phyloP scores from a whole-genome alignment of 1,284 basidiomycete species.

The Tylopilus sp. region DNA sequence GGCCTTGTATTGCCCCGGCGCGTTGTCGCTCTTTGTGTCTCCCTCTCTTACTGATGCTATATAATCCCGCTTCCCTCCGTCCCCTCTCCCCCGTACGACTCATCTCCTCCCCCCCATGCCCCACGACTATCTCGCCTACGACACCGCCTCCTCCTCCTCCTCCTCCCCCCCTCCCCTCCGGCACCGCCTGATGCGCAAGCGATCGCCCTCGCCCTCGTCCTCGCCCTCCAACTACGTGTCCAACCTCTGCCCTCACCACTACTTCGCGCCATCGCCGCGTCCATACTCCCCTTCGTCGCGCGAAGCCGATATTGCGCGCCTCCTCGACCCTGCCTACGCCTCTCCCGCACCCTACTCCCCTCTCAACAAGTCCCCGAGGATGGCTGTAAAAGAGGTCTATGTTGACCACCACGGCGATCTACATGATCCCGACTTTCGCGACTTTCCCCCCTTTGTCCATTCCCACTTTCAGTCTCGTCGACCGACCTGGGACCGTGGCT shows the following conservation, averaged over 20 bases:
- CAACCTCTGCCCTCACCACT: conserved; percentile 1
- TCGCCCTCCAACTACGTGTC: conserved; percentile 15
- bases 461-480: conserved; percentile 23
- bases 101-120: neutral
- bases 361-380: conserved; percentile 25
- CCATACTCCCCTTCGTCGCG: conserved; percentile 33
- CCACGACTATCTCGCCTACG: conserved; percentile 16
- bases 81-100: conserved; percentile 4
- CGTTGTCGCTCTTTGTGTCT: conserved; percentile 26
- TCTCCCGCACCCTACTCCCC: conserved; percentile 34
- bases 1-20: conserved; percentile 22
- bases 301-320: conserved; percentile 50
- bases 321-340: conserved; percentile 62
- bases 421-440: conserved; percentile 65
- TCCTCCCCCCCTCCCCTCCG: neutral
- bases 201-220: no score
- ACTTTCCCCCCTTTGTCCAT: conserved; percentile 46
- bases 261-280: conserved; percentile 15
- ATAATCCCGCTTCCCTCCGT: conserved; percentile 31
- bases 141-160: conserved; percentile 22
- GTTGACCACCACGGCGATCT: conserved; percentile 59
- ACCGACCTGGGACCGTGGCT: conserved; percentile 21
- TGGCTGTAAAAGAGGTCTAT: conserved; percentile 40
- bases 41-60: conserved; percentile 25
- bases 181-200: no score